phyloP scores from a whole-genome alignment of 2,329 filamentous ascomycete genomes.

The Fusarium kyushuense region DNA sequence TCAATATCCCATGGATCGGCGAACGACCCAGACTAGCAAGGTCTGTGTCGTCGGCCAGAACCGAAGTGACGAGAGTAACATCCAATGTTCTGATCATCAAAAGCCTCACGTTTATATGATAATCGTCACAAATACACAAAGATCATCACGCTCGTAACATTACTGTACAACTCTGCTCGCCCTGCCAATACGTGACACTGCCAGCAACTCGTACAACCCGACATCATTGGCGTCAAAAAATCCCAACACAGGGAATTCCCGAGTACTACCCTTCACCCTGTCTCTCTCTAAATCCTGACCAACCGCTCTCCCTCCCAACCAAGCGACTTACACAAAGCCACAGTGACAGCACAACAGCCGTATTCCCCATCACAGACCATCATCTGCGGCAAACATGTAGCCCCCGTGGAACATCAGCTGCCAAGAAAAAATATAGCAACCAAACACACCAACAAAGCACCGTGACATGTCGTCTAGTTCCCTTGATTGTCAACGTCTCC shows the following conservation, averaged over 20 bases:
- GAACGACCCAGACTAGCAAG: not conserved
- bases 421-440: constrained; percentile 9
- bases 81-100: constrained; percentile 21
- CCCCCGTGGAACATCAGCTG: constrained; percentile 8
- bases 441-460: constrained; percentile 3
- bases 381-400: constrained; percentile 18
- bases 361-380: constrained; percentile 6
- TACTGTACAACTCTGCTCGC: constrained; percentile 11
- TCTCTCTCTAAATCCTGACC: not conserved
- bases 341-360: constrained; percentile 8
- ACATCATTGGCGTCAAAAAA: constrained; percentile 28
- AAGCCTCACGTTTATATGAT: constrained; percentile 27
- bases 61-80: constrained; percentile 1
- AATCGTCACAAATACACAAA: constrained; percentile 4
- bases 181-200: constrained; percentile 12
- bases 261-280: constrained; percentile 1
- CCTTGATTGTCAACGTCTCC: constrained; percentile 16
- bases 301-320: constrained; percentile 21
- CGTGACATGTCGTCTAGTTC: constrained; percentile 1
- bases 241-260: constrained; percentile 6
- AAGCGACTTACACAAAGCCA: constrained; percentile 29
- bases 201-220: constrained; percentile 1
- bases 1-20: constrained; percentile 4
- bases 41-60: constrained; percentile 2
- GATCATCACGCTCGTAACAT: constrained; percentile 4